Conservation (phyloP, 768 basidiomycete species). For the Coprinopsis cinerea region DNA sequence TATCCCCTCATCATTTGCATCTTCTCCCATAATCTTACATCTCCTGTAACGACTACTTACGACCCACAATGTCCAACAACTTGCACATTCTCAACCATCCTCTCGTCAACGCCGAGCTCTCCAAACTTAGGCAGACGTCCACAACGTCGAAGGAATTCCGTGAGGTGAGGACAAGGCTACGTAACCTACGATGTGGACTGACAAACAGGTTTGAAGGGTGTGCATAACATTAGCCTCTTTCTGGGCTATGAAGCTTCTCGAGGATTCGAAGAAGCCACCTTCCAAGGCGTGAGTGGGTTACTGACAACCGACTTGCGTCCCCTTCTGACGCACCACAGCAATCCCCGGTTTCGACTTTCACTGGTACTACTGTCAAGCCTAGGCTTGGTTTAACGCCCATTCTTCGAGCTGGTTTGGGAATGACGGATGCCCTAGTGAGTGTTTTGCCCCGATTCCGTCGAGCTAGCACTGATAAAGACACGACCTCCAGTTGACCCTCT, state of each 20-base stretch:
- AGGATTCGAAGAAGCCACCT: slow-evolving; percentile 53
- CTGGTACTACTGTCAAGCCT: slow-evolving; percentile 68
- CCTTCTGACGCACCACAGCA: slow-evolving; percentile 33
- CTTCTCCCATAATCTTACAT: not conserved
- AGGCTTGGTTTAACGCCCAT: slow-evolving; percentile 86
- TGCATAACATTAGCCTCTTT: slow-evolving; percentile 69
- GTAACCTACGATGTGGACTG: not conserved
- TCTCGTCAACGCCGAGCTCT: slow-evolving; percentile 65
- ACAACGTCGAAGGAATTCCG: slow-evolving; percentile 73
- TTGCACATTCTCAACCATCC: slow-evolving; percentile 64
- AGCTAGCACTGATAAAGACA: slow-evolving; percentile 1
- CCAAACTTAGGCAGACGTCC: slow-evolving; percentile 56
- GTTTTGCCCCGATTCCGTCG: slow-evolving; percentile 24
- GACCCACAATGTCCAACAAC: slow-evolving; percentile 21
- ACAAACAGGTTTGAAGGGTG: slow-evolving; percentile 40
- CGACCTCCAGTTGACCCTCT: slow-evolving; percentile 52
- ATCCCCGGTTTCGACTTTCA: slow-evolving; percentile 78
- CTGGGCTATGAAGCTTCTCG: slow-evolving; percentile 82
- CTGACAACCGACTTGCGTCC: not conserved
- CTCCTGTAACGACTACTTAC: slow-evolving; percentile 5
- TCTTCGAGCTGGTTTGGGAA: slow-evolving; percentile 87
- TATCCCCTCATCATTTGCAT: not conserved
- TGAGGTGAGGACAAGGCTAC: slow-evolving; percentile 47
- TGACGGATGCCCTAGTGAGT: slow-evolving; percentile 76
- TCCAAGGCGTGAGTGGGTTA: slow-evolving; percentile 53